Base-by-base conservation (phyloP, 2,329 filamentous ascomycete species). In the Pestalotiopsis fici region DNA sequence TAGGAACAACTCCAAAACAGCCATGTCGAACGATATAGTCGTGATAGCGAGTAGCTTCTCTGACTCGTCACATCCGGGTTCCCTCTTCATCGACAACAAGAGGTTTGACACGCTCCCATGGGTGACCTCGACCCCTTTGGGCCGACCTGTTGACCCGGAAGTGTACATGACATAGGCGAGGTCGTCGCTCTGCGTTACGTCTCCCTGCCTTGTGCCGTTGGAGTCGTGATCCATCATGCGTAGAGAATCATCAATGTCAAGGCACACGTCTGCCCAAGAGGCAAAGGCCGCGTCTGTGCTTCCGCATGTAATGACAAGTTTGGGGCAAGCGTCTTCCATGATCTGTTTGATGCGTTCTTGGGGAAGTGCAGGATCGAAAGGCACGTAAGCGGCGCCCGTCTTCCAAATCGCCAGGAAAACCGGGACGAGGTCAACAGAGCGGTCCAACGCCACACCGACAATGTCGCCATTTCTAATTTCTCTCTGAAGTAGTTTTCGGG, bases 121-220 rank as follows among this genome's bases (percentile, higher is more conserved):
- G 39, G 67, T 74, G 35, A 81, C 67, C 31, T 79, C 70, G 25
- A 83, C 78, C 3, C 82, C 82, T 67, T 83, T 83, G 1, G 82
- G 81, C 2, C 54, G 71, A 43, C 75, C 70, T 56, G 77, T 74
- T 25, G 71, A 70, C 21, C 75, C 69, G 56, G 74, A 71, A 37
- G 72, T 73, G 70, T 77, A 82, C 39, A 81, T 74, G 13, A 81
- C 69, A 69, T 76, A 77, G 9, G 73, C 74, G 4, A 77, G 68
- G 70, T 74, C 72, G 11, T 70, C 65, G n/a, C 57, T 72, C 54
- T 61, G 67, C 18, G 71, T 64, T 37, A 50, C 35, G 25, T 65
- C 28, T 12, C 57, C 37, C 5, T 70, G 57, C 56, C 69, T 69
- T 39, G 31, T 65, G 28, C 28, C 54, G 23, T 69, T 62, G 27